phyloP scores from a whole-genome alignment of 2,329 filamentous ascomycete species.

The Aspergillus fijiensis region DNA sequence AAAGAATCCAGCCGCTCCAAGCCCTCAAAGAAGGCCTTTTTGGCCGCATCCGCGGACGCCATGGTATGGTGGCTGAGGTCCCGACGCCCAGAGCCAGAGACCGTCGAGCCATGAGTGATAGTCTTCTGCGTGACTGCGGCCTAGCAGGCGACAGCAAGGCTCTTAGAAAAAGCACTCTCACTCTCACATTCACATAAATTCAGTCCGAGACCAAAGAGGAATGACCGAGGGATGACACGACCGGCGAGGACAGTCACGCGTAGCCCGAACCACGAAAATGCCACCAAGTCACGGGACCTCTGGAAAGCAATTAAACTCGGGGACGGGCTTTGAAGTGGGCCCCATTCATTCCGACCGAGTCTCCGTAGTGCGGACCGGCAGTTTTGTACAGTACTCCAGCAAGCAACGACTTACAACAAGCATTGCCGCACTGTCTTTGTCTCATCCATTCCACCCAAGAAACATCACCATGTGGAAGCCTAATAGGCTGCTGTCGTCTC shows the following conservation, averaged over 20 bases:
- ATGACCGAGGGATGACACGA: neutral
- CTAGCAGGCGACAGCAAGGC: constrained; percentile 8
- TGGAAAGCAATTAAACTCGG: constrained; percentile 22
- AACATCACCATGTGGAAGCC: constrained; percentile 33
- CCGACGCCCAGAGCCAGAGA: constrained; percentile 6
- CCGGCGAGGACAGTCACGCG: neutral
- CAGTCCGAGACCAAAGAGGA: neutral
- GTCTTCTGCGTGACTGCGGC: constrained; percentile 10
- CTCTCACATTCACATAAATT: neutral
- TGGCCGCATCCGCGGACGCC: constrained; percentile 23
- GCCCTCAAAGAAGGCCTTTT: constrained; percentile 37
- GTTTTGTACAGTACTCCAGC: neutral
- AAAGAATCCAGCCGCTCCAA: constrained; percentile 35
- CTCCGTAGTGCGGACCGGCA: neutral
- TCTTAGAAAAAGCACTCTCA: neutral
- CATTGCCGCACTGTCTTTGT: neutral
- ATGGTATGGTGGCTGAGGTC: constrained; percentile 21
- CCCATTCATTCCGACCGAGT: neutral
- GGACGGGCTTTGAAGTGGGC: neutral
- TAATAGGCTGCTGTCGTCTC: constrained; percentile 16
- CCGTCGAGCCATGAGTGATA: constrained; percentile 18
- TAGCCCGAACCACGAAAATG: constrained; percentile 29
- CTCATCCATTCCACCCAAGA: neutral
- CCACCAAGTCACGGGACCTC: constrained; percentile 36
- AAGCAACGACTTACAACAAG: neutral